phyloP scores from a whole-genome alignment of 805 yeast species.

The Zygotorulaspora sp. region DNA sequence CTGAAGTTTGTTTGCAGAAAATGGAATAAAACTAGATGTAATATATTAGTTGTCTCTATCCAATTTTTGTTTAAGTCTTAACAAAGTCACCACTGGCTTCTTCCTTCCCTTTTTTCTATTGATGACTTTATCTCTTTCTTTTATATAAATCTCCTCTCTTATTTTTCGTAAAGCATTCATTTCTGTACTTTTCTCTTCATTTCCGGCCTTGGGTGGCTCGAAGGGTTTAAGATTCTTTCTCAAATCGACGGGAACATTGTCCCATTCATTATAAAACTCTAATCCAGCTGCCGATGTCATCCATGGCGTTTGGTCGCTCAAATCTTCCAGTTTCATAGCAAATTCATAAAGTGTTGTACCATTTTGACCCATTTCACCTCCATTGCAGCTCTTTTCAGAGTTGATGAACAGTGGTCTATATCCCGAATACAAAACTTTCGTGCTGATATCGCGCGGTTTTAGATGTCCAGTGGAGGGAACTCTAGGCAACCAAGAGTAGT shows the following conservation, averaged over 20 bases:
- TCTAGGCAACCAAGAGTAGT: conserved; percentile 30
- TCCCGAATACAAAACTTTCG: conserved; percentile 29
- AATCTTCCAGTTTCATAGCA: conserved; percentile 31
- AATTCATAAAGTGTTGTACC: conserved; percentile 23
- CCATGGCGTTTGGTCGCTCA: conserved; percentile 33
- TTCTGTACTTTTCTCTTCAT: conserved; percentile 5
- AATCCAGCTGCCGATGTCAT: conserved; percentile 36
- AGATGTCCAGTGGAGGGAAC: conserved; percentile 29
- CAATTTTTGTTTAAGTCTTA: conserved; percentile 22
- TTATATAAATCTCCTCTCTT: conserved; percentile 15
- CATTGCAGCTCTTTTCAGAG: conserved; percentile 12
- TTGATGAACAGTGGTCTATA: conserved; percentile 30
- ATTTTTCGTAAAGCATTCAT: conserved; percentile 12
- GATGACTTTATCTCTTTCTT: conserved; percentile 21
- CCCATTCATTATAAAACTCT: conserved; percentile 36
- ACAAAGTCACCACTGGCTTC: conserved; percentile 27
- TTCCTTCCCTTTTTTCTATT: conserved; percentile 29
- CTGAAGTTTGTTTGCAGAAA: background rate
- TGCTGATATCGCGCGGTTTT: conserved; percentile 23
- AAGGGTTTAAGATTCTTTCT: conserved; percentile 34
- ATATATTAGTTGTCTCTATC: conserved; percentile 12
- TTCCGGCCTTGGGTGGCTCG: conserved; percentile 27
- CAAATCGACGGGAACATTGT: conserved; percentile 32
- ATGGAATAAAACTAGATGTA: conserved; percentile 1
- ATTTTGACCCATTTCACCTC: conserved; percentile 1